Evolutionary conservation across 768 basidiomycete genomes (phyloP).

Genomic region (Albatrellus ellisii): DNA sequence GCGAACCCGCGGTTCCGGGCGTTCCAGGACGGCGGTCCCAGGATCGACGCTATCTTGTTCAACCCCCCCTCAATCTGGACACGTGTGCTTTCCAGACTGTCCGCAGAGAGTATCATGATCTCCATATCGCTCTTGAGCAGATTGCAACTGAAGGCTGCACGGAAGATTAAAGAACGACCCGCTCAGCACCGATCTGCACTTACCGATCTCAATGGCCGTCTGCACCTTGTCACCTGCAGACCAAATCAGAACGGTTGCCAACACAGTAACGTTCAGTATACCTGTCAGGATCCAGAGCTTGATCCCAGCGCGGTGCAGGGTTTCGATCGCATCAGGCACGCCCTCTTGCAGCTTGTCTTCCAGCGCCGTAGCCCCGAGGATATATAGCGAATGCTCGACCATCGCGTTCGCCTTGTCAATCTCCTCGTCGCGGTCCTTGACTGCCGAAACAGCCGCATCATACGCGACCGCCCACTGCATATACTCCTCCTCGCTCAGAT

Average conservation of each 20-base stretch:
- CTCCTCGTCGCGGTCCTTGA: slow-evolving; percentile 78
- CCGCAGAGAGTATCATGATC: slow-evolving; percentile 91
- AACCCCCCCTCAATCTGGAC: slow-evolving; percentile 84
- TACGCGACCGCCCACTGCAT: slow-evolving; percentile 64
- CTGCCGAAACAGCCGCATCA: slow-evolving; percentile 68
- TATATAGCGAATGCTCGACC: slow-evolving; percentile 71
- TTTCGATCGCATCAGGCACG: slow-evolving; percentile 92
- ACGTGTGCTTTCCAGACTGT: slow-evolving; percentile 58
- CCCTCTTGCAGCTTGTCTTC: slow-evolving; percentile 98
- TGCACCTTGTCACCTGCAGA: slow-evolving; percentile 98
- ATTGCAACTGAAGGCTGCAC: slow-evolving; percentile 76
- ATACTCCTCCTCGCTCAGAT: slow-evolving; percentile 76
- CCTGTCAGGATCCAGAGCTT: slow-evolving; percentile 97
- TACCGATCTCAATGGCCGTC: slow-evolving; percentile 93
- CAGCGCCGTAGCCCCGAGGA: slow-evolving; percentile 89
- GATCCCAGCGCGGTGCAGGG: slow-evolving; percentile 84
- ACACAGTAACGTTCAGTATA: slow-evolving; percentile 18
- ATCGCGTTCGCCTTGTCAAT: slow-evolving; percentile 77
- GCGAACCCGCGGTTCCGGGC: slow-evolving; percentile 53
- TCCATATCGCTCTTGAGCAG: slow-evolving; percentile 92
- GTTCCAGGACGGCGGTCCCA: slow-evolving; percentile 61
- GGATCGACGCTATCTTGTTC: slow-evolving; percentile 85
- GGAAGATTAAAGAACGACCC: not conserved
- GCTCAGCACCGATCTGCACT: slow-evolving; percentile 3
- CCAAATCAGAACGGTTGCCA: no score